Evolutionary conservation across 2,329 filamentous ascomycete species (phyloP).

Genomic region (Coniochaeta sp.): DNA sequence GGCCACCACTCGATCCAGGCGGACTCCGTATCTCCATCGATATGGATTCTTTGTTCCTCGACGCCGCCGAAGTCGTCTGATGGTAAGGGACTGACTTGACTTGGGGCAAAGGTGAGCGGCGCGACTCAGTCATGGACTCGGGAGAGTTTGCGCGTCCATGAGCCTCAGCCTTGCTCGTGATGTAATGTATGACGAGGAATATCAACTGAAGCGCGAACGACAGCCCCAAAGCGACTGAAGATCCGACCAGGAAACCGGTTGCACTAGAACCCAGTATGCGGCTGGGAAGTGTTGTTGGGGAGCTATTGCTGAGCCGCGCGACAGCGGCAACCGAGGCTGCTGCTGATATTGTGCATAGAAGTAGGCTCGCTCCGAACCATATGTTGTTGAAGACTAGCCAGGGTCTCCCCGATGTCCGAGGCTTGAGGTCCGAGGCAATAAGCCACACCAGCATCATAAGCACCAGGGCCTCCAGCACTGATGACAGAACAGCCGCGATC

Average conservation of each 20-base stretch:
- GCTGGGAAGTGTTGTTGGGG: constrained; percentile 16
- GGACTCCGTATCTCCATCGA: constrained; percentile 24
- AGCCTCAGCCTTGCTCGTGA: constrained; percentile 25
- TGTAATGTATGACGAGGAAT: constrained; percentile 38
- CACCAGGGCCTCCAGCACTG: constrained; percentile 27
- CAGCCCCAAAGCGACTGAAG: constrained; percentile 35
- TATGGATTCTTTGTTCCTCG: constrained; percentile 22
- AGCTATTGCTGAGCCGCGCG: constrained; percentile 28
- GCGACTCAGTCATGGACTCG: constrained; percentile 23
- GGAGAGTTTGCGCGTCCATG: constrained; percentile 17
- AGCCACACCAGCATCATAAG: constrained; percentile 27
- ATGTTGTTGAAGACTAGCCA: constrained; percentile 19
- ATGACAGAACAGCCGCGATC: constrained; percentile 28
- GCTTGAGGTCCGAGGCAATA: constrained; percentile 20
- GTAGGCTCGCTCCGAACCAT: constrained; percentile 29
- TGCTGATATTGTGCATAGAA: constrained; percentile 36
- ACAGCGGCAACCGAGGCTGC: constrained; percentile 36
- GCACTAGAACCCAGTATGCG: constrained; percentile 24
- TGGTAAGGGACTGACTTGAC: constrained; percentile 48
- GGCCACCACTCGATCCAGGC: constrained; percentile 35
- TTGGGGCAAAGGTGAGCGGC: constrained; percentile 22
- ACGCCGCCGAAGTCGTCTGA: constrained; percentile 29
- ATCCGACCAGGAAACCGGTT: constrained; percentile 32
- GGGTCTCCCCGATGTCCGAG: constrained; percentile 9
- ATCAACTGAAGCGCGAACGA: constrained; percentile 39